A percentile compares a stretch with the other conserved stretches of the same genome.
phyloP scores from a whole-genome alignment of 495 filamentous ascomycete species.

The Bathelium albidoporum region DNA sequence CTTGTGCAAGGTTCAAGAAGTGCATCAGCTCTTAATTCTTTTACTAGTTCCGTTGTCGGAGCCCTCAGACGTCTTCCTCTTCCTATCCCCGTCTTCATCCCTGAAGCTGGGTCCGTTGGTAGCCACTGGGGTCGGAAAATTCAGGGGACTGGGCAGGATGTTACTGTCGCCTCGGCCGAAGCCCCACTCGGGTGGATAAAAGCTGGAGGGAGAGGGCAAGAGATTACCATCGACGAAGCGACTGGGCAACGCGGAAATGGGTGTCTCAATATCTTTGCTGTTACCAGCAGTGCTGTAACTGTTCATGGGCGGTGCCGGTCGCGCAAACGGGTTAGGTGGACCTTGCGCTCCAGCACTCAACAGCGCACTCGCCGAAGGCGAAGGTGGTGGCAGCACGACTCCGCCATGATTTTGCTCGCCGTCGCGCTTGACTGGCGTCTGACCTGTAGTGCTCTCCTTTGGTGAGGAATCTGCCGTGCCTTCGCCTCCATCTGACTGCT shows the following conservation, averaged over 20 bases:
- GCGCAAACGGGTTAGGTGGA: slow-evolving; percentile 90
- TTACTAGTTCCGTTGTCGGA: slow-evolving; percentile 25
- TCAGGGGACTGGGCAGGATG: slow-evolving; percentile 81
- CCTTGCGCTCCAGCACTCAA: slow-evolving; percentile 86
- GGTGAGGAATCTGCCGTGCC: slow-evolving; percentile 69
- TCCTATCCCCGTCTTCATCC: slow-evolving; percentile 32
- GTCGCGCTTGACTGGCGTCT: slow-evolving; percentile 36
- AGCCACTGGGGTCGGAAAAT: slow-evolving; percentile 78
- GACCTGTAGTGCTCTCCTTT: slow-evolving; percentile 50
- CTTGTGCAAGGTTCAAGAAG: neutral
- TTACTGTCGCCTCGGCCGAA: slow-evolving; percentile 59
- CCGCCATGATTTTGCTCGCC: slow-evolving; percentile 44
- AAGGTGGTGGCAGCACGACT: slow-evolving; percentile 84
- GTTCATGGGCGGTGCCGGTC: slow-evolving; percentile 56
- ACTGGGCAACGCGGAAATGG: slow-evolving; percentile 92
- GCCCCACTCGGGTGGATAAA: slow-evolving; percentile 80
- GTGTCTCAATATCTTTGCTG: slow-evolving; percentile 79
- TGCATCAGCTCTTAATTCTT: slow-evolving; percentile 27
- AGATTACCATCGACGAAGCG: slow-evolving; percentile 78
- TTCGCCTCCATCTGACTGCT: slow-evolving; percentile 64
- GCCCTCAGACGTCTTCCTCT: slow-evolving; percentile 31
- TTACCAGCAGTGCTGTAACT: slow-evolving; percentile 48
- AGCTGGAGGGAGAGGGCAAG: slow-evolving; percentile 76
- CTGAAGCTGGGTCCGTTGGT: slow-evolving; percentile 39
- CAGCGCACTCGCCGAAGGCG: slow-evolving; percentile 74